A percentile compares a stretch with the other conserved stretches of the same genome.
Evolutionary conservation across 306 rosid genomes (phyloP).

Genomic region (Macrotyloma uniflorum): DNA sequence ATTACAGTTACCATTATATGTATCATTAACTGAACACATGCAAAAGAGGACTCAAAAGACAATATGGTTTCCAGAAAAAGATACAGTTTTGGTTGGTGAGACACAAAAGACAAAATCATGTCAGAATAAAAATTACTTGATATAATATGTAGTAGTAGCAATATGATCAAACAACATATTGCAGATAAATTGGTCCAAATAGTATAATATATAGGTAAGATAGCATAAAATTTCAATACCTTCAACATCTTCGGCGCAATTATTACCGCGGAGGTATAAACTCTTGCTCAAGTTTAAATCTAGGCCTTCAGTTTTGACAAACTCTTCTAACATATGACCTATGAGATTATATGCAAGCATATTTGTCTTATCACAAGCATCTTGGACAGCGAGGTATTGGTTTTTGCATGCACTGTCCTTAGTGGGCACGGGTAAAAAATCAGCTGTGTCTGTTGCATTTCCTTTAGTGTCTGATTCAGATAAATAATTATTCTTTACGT

Average conservation of each 20-base stretch:
- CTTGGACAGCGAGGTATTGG: slow-evolving; percentile 69
- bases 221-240: slow-evolving; percentile 51
- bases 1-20: background rate
- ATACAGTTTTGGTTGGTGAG: background rate
- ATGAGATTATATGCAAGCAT: slow-evolving; percentile 66
- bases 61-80: background rate
- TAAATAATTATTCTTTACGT: slow-evolving; percentile 22
- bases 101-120: background rate
- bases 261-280: slow-evolving; percentile 47
- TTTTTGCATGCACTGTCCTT: slow-evolving; percentile 45
- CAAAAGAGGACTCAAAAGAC: background rate
- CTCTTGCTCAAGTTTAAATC: slow-evolving; percentile 44
- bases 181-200: background rate
- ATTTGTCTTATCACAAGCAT: slow-evolving; percentile 77
- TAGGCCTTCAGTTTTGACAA: slow-evolving; percentile 52
- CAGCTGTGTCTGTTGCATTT: slow-evolving; percentile 21
- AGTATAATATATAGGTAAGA: slow-evolving; percentile 11
- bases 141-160: background rate
- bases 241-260: slow-evolving; percentile 46
- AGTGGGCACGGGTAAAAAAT: slow-evolving; percentile 18
- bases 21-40: background rate
- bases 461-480: slow-evolving; percentile 24
- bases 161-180: background rate
- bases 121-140: background rate
- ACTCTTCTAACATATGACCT: slow-evolving; percentile 63